A percentile compares a stretch with the other conserved stretches of the same genome.
Conservation (phyloP, 2,329 filamentous ascomycete genomes). For the Fusarium sp. region DNA sequence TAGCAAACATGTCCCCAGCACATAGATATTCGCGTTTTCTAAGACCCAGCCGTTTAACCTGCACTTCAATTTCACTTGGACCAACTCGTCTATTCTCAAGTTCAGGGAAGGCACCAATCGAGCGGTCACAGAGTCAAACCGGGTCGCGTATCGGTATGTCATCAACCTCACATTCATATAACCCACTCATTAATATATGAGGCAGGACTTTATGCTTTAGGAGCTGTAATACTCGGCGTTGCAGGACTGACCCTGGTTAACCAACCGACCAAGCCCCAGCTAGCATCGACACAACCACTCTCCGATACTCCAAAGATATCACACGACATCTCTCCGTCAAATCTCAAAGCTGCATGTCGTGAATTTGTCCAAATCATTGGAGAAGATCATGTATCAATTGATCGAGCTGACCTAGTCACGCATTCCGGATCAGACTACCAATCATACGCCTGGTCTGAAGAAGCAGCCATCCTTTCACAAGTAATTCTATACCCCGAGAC, state of each 20-base stretch:
- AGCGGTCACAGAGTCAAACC: too few relatives aligned
- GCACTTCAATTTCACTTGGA: too few relatives aligned
- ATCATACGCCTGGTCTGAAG: constrained; percentile 28
- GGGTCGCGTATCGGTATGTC: too few relatives aligned
- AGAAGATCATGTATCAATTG: constrained; percentile 19
- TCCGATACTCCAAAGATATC: neutral
- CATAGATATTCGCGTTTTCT: too few relatives aligned
- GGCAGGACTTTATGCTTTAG: neutral
- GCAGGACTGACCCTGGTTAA: rapidly evolving
- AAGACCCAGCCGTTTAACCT: too few relatives aligned
- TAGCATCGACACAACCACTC: constrained; percentile 6
- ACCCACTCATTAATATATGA: too few relatives aligned
- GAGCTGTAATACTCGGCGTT: neutral
- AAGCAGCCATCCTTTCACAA: constrained; percentile 1
- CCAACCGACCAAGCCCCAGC: neutral
- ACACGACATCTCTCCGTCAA: neutral
- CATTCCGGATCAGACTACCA: constrained; percentile 38
- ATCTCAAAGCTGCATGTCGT: constrained; percentile 8
- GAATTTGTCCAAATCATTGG: constrained; percentile 14
- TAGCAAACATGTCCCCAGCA: too few relatives aligned
- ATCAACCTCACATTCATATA: too few relatives aligned
- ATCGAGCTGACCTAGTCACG: constrained; percentile 1
- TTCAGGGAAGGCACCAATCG: too few relatives aligned
- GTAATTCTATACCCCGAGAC: constrained; percentile 75
- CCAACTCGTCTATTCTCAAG: too few relatives aligned